phyloP scores from a whole-genome alignment of 208 protist species.

The Leptomonas pyrrhocoris region DNA sequence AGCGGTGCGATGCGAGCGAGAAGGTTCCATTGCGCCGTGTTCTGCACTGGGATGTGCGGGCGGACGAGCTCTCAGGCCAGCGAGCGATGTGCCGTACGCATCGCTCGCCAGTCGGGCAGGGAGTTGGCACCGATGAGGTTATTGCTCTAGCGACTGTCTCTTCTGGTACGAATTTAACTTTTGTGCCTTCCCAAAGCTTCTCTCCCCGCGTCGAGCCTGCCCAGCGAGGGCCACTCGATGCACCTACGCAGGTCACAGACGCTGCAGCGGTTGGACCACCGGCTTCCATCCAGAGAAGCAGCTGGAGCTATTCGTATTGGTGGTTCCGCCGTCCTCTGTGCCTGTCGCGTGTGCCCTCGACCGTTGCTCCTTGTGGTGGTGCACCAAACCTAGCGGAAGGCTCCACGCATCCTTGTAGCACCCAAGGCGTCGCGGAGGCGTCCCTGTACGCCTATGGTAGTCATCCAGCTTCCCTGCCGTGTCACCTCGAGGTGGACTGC shows the following conservation, averaged over 20 bases:
- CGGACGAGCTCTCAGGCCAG: not conserved
- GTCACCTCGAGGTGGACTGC: not conserved
- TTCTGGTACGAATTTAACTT: too few relatives aligned
- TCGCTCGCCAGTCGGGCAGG: too few relatives aligned
- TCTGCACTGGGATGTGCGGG: constrained; percentile 20
- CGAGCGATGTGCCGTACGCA: not conserved
- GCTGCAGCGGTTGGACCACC: not conserved
- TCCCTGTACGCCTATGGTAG: constrained; percentile 20
- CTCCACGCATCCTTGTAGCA: not conserved
- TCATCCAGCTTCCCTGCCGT: constrained; percentile 6
- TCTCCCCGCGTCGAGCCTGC: too few relatives aligned
- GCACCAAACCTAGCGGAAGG: not conserved
- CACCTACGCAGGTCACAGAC: too few relatives aligned
- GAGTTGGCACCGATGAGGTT: not conserved
- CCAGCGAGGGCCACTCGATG: too few relatives aligned
- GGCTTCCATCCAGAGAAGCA: not conserved
- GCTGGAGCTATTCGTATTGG: constrained; percentile 20
- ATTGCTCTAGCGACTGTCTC: not conserved
- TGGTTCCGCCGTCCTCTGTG: constrained; percentile 19
- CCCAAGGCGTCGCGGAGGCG: not conserved
- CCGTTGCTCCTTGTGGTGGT: not conserved
- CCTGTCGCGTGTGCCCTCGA: not conserved
- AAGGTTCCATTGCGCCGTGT: not conserved
- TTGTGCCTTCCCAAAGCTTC: too few relatives aligned
- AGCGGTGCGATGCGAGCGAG: not conserved